Evolutionary conservation across 2,329 filamentous ascomycete species (phyloP), one percentile per base, ranked within the genome.

Genomic region (Teratosphaeria zuluensis): DNA sequence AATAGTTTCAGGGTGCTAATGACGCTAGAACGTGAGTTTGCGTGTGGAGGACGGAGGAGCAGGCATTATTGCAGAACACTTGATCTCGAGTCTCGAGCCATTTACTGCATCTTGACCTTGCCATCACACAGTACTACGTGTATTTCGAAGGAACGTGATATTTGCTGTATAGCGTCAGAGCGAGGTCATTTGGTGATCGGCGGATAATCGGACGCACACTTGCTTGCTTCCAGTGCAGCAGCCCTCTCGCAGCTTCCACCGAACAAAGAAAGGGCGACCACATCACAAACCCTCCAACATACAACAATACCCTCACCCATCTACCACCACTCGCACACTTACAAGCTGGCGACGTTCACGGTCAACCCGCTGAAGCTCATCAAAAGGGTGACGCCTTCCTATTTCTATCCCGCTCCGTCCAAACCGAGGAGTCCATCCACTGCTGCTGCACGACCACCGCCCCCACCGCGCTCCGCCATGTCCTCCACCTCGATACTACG

Each of bases 401-500:
- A 66, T 65, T 66, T 63, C 61, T 68, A 66, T 61, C 65, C 59
- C 21, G 59, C 67, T 12, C 33, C 58, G 21, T 14, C 24, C 42
- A 12, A 51, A 5, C 28, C 55, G 7, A 35, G 35, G 51, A 51
- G 24, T 16, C 12, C 35, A 11, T n/a, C 57, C n/a, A 31, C 51
- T 19, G 19, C 55, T 19, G 21, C 51, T 31, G 11, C 52, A 30
- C 19, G 42, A 24, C 11, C 51, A 31, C 19, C 52, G 1, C 31
- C 35, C 24, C 51, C 35, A 42, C 48, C 30, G 78, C 89, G 88
- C 77, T 92, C 90, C 90, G 89, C 87, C 89, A 95, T 95, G 80
- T 86, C 95, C 90, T 89, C 92, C 75, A 87, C 94, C 58, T 48
- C 63, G 77, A 82, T 95, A 72, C 84, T 95, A 72, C 84, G 95